Percentiles rank a stretch among this genome's conserved stretches.
Conservation (phyloP, 768 basidiomycete genomes). For the Cystobasidiopsis lactophilus region DNA sequence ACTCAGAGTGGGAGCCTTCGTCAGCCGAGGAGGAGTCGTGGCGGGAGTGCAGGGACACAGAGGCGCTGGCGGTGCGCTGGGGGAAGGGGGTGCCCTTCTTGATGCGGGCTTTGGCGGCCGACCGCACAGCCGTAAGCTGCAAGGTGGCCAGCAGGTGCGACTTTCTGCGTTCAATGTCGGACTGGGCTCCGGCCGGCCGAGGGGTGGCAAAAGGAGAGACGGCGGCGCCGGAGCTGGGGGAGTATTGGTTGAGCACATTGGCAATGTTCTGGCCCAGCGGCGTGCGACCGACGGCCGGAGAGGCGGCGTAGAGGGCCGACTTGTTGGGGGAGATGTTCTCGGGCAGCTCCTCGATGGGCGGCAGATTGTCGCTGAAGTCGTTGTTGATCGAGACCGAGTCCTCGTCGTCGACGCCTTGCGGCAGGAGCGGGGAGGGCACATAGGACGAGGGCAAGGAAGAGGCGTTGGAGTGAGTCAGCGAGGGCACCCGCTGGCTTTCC, state of each 20-base stretch:
- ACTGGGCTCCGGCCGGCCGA: conserved; percentile 2
- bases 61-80: conserved; percentile 8
- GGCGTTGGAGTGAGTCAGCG: not conserved
- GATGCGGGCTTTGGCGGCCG: conserved; percentile 41
- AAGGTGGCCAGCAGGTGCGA: conserved; percentile 68
- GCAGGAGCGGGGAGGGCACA: too few species aligned
- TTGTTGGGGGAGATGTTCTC: not conserved
- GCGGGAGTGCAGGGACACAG: conserved; percentile 1
- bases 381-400: not conserved
- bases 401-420: too few species aligned
- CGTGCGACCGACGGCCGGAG: not conserved
- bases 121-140: conserved; percentile 36
- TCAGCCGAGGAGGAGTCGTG: not conserved
- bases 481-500: not conserved
- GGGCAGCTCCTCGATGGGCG: not conserved
- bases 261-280: not conserved
- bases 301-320: not conserved
- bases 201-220: not conserved
- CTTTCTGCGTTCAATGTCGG: conserved; percentile 32
- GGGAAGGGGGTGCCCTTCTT: conserved; percentile 44
- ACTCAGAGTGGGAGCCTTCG: conserved; percentile 6
- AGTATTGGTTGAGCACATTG: conserved; percentile 7
- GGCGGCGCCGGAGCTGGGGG: not conserved
- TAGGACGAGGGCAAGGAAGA: not conserved
- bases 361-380: not conserved